A percentile compares a stretch with the other conserved stretches of the same genome.
Evolutionary conservation across 2,329 filamentous ascomycete species (phyloP).

Genomic region (Calonectria pseudoturangicola): DNA sequence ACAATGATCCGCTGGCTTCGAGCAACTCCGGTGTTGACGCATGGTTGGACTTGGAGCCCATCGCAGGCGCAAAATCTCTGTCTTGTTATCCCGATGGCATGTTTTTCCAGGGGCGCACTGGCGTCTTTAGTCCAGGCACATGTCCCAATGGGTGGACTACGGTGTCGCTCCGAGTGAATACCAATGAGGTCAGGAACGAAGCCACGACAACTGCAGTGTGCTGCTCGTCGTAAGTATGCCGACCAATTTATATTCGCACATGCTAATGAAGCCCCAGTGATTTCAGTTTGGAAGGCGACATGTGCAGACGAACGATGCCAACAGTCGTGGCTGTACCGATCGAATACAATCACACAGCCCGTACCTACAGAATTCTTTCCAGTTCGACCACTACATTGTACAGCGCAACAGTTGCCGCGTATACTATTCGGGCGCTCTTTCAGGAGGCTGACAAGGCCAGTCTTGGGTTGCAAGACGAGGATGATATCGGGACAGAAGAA

Average conservation of each 20-base stretch:
- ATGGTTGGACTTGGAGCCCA: conserved; percentile 62
- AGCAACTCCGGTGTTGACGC: conserved; percentile 57
- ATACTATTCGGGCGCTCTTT: conserved; percentile 62
- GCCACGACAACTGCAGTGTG: conserved; percentile 64
- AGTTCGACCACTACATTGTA: conserved; percentile 61
- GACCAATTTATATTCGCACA: neutral
- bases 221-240: conserved; percentile 63
- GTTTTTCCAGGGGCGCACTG: conserved; percentile 61
- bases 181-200: conserved; percentile 52
- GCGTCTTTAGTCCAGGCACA: conserved; percentile 63
- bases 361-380: conserved; percentile 59
- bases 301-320: conserved; percentile 60
- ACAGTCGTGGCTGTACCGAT: conserved; percentile 62
- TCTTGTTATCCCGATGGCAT: conserved; percentile 65
- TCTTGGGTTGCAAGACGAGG: conserved; percentile 59
- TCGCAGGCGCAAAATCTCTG: conserved; percentile 60
- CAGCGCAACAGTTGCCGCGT: conserved; percentile 61
- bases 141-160: conserved; percentile 65
- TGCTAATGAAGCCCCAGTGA: conserved; percentile 55
- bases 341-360: conserved; percentile 59
- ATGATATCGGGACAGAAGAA: conserved; percentile 53
- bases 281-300: conserved; percentile 58
- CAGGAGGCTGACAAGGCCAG: conserved; percentile 59
- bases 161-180: conserved; percentile 57
- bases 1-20: conserved; percentile 47